These are phyloP conservation scores for Amanita rimosa DNA, from an alignment of 768 basidiomycete species.

Conservation along the genomic window DNA sequence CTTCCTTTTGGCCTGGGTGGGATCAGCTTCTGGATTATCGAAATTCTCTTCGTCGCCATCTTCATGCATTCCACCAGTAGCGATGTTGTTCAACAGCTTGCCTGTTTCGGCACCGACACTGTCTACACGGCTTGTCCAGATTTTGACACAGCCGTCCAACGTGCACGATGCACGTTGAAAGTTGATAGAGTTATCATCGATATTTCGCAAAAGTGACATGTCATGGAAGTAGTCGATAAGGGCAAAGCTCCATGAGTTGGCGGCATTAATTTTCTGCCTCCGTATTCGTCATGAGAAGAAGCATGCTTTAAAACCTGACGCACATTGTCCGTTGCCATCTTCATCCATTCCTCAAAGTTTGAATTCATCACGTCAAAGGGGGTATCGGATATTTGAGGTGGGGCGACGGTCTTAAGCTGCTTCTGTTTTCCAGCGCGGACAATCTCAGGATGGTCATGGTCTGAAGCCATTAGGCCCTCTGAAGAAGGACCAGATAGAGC, in stretches of 20 bases:
- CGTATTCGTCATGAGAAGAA: constrained; percentile 9
- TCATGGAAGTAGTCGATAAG: constrained; percentile 99
- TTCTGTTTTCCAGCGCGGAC: constrained; percentile 46
- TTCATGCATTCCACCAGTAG: constrained; percentile 38
- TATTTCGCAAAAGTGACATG: constrained; percentile 90
- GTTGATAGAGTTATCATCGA: constrained; percentile 92
- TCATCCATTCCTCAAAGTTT: constrained; percentile 99
- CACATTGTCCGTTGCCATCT: constrained; percentile 98
- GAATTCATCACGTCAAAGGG: constrained; percentile 80
- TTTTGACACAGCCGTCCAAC: constrained; percentile 97
- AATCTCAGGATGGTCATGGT: constrained; percentile 26
- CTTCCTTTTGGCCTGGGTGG: constrained; percentile 48
- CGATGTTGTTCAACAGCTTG: constrained; percentile 86
- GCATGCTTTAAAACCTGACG: constrained; percentile 17
- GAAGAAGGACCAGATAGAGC: constrained; percentile 52
- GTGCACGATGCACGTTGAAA: constrained; percentile 98
- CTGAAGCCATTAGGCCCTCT: constrained; percentile 18
- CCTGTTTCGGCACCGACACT: constrained; percentile 95
- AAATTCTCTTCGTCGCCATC: constrained; percentile 57
- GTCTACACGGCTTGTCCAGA: constrained; percentile 97
- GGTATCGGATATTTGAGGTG: constrained; percentile 47
- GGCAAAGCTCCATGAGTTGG: constrained; percentile 96
- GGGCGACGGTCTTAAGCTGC: constrained; percentile 49
- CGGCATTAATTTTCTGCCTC: constrained; percentile 91
- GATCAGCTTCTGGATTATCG: constrained; percentile 58